Evolutionary conservation across 805 yeast species (phyloP).

Genomic region (Lipomyces yamadae): DNA sequence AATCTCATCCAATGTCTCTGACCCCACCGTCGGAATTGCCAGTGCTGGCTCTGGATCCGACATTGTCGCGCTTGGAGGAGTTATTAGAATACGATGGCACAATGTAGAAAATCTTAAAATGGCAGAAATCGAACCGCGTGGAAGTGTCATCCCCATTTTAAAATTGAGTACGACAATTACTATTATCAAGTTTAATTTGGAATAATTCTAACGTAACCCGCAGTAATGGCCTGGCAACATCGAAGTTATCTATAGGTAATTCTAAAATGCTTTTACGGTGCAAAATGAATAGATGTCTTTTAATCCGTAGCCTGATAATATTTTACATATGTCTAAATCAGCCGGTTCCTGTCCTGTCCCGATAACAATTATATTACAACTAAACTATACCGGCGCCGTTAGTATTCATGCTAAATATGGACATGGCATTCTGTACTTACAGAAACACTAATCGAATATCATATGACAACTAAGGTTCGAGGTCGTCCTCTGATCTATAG

Average conservation of each 20-base stretch:
- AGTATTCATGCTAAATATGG: not conserved
- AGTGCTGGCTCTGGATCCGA: not conserved
- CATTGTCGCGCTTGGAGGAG: not conserved
- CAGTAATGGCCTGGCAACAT: no score
- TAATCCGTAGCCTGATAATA: not conserved
- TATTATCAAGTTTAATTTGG: not conserved
- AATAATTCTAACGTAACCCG: not conserved
- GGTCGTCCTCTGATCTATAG: slow-evolving; percentile 43
- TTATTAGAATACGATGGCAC: no score
- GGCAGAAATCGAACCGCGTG: no score
- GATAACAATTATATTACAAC: not conserved
- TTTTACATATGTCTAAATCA: not conserved
- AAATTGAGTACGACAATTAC: not conserved
- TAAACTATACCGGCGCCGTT: not conserved
- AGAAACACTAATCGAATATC: not conserved
- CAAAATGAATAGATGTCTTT: not conserved
- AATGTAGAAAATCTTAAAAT: no score
- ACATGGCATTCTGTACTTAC: not conserved
- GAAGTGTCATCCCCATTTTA: not conserved
- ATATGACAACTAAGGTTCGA: slow-evolving; percentile 15
- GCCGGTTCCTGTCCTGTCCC: not conserved
- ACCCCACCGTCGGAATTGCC: not conserved
- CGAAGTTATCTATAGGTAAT: no score
- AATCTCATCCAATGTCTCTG: slow-evolving; percentile 55
- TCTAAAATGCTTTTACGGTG: not conserved